Percentiles rank a stretch among this genome's conserved stretches.
These are phyloP conservation scores for Phytophthora foliorum DNA, from an alignment of 352 stramenopile genomes.

Conservation along the genomic window DNA sequence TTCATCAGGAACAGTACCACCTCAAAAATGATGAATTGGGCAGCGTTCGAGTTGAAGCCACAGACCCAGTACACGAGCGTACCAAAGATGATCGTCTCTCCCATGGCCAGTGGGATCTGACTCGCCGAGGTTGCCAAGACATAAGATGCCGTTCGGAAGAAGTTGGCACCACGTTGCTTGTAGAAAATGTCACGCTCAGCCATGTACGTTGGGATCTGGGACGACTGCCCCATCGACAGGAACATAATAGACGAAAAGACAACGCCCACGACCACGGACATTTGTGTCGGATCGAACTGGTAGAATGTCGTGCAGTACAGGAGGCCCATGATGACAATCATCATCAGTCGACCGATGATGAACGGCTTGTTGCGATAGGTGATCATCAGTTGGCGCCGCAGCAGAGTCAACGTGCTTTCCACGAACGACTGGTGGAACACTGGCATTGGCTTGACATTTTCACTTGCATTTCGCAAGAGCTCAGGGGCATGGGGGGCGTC, in stretches of 20 bases:
- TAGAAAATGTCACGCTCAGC: slow-evolving; percentile 68
- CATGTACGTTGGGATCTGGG: slow-evolving; percentile 74
- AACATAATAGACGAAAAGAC: slow-evolving; percentile 85
- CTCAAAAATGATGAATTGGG: slow-evolving; percentile 22
- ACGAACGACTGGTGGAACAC: neutral
- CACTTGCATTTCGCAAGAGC: slow-evolving; percentile 5
- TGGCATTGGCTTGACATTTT: neutral
- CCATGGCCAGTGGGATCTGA: slow-evolving; percentile 32
- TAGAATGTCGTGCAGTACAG: slow-evolving; percentile 53
- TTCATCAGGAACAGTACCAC: slow-evolving; percentile 44
- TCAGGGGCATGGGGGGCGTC: neutral
- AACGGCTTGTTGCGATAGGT: slow-evolving; percentile 54
- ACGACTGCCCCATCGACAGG: slow-evolving; percentile 68
- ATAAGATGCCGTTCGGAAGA: slow-evolving; percentile 7
- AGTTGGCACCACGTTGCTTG: slow-evolving; percentile 80
- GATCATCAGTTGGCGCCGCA: slow-evolving; percentile 42
- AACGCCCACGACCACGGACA: slow-evolving; percentile 53
- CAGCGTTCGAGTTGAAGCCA: slow-evolving; percentile 34
- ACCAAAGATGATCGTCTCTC: slow-evolving; percentile 71
- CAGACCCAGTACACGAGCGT: slow-evolving; percentile 53
- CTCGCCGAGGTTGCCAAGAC: slow-evolving; percentile 25
- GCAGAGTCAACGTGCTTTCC: neutral
- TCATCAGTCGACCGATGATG: slow-evolving; percentile 37
- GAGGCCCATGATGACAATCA: slow-evolving; percentile 46
- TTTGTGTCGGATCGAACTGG: slow-evolving; percentile 37